Evolutionary conservation across 192 early-diverging fungal species (phyloP).

Genomic region (Coemansia sp.): DNA sequence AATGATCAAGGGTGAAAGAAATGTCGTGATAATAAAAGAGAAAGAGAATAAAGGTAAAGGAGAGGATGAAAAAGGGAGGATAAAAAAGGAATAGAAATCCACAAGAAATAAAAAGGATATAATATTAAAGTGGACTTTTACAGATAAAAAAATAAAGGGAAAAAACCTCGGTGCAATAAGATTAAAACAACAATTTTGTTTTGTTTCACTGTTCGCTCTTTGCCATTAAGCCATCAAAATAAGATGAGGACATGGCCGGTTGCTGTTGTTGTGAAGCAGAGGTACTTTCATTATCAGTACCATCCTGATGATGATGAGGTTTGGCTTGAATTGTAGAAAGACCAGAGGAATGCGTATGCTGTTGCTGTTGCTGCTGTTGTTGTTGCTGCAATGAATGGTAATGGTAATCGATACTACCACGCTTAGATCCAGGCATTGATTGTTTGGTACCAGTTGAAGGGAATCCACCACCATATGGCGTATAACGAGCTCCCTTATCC

Average conservation of each 20-base stretch:
- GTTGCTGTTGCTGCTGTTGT: constrained; percentile 25
- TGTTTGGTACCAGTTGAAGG: constrained; percentile 17
- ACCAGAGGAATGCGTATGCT: constrained; percentile 22
- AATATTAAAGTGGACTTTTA: not conserved
- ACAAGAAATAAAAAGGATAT: constrained; percentile 4
- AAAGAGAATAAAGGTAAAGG: constrained; percentile 4
- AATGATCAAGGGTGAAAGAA: too few relatives aligned
- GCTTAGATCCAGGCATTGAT: constrained; percentile 32
- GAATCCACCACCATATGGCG: constrained; percentile 36
- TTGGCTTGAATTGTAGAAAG: constrained; percentile 19
- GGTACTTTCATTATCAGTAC: constrained; percentile 14
- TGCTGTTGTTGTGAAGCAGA: constrained; percentile 23
- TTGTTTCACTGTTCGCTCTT: constrained; percentile 39
- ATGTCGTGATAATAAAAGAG: too few relatives aligned
- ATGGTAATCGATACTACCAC: constrained; percentile 51
- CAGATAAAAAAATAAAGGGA: constrained; percentile 11
- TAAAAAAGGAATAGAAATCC: not conserved
- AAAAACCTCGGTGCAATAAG: too few relatives aligned
- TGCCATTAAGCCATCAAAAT: constrained; percentile 48
- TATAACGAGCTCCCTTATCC: constrained; percentile 36
- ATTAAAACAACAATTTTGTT: constrained; percentile 3
- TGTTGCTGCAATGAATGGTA: constrained; percentile 34
- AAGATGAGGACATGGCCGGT: constrained; percentile 36
- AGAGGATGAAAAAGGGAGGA: not conserved
- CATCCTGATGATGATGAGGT: constrained; percentile 21